Evolutionary conservation across 1,139 yeast species (phyloP), one percentile per base, ranked within the genome.

Genomic region (Hanseniaspora sp.): DNA sequence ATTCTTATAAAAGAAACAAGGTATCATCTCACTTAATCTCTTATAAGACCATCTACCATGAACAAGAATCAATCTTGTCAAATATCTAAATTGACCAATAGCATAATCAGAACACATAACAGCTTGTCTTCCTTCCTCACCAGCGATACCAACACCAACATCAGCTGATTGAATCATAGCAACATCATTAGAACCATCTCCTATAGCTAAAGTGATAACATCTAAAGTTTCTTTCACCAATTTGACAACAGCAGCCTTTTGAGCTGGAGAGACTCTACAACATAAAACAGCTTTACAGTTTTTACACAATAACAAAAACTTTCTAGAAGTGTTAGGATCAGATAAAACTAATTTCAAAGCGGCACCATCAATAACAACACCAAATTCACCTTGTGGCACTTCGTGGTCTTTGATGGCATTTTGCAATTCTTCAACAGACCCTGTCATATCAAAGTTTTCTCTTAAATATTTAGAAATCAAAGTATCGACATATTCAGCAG

Each of bases 121-220:
- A 13, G 98, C 98, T 68, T 90, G 97, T 51, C 97, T 76, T 61
- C 98, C 98, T 74, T 92, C 98, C 70, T 87, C 95, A 67, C 98
- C 98, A 48, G 96, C 95, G 63, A 92, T 92, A 69, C 98, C 98
- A 49, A 92, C 94, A 62, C 98, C 98, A 37, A 92, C 94, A 70
- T 92, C 94, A 1, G 98, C 98, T 40, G 95, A 88, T 67, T 92
- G 97, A 61, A 92, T 92, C 98, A 92, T 92, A 6, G 97, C 95
- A 58, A 92, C 98, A 71, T 92, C 98, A 66, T 92, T 92, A 42
- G 97, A 95, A 57, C 98, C 98, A 68, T 92, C 98, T 59, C 98
- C 98, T 67, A 92, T 86, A 1, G 97, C 95, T 59, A 92, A 73
- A 1, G 96, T 85, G 85, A 85, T 85, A 48, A 86, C 95, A 58